Base-by-base conservation (phyloP, 306 rosid genomes). In the Lagenaria siceraria region DNA sequence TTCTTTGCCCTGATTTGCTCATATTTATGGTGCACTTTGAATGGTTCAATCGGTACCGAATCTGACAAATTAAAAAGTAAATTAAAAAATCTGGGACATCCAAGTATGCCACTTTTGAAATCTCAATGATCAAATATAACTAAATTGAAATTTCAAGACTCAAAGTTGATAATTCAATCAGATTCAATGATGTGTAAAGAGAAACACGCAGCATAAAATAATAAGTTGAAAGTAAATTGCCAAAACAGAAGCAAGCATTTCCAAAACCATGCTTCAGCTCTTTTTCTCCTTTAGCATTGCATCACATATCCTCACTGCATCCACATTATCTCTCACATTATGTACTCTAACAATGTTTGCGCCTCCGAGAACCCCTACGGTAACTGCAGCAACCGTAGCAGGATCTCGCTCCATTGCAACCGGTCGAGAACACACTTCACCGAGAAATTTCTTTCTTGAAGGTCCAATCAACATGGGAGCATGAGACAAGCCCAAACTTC, bases 291-390 rank as follows among this genome's bases (percentile, higher is more conserved):
- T 90, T 21, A 75, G 84, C 78, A 89, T 81, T 80, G 97, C 91
- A 81, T 95, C 90, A 36, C 99, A 89, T 55, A 95, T 76, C 80
- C 87, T 95, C 77, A 80, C 96, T 15, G 97, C 93, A 80, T 95
- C 96, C 51, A 85, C 51, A 77, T 88, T 92, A 74, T 87, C 93
- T 82, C 88, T 87, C 42, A 95, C 90, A 76, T 95, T 95, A 81
- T 92, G 97, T 62, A 92, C 97, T 82, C 99, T 87, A 27, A 89
- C 91, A 53, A 95, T 90, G 81, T 95, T 88, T 49, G 97, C 99
- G 66, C 97, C 97, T 9, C 86, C 88, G 48, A 92, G 79, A 65
- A 95, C 86, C 40, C 88, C 81, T 13, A 87, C 79, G 8, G 96
- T 86, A 60, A 92, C 83, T 18, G 90, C 81, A 82, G 99, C 92